Percentiles rank a stretch among this genome's conserved stretches.
Conservation (phyloP, 2,329 filamentous ascomycete genomes). For the Colletotrichum sp. region DNA sequence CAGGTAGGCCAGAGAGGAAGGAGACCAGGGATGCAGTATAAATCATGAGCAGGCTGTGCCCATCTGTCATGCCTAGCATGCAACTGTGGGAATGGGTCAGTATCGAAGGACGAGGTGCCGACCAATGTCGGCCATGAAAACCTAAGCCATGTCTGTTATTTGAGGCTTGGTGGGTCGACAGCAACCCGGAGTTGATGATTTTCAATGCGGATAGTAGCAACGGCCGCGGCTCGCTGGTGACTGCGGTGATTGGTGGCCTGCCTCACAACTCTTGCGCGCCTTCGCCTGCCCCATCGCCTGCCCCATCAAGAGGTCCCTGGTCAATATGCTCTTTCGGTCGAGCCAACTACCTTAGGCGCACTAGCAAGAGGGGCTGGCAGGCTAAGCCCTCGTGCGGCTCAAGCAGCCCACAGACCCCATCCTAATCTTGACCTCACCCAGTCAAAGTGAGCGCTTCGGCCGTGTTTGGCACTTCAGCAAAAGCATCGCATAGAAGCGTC, state of each 20-base stretch:
- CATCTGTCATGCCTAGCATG: background rate
- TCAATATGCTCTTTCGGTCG: background rate
- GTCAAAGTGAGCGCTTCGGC: background rate
- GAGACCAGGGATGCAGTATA: background rate
- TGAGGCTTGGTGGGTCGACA: background rate
- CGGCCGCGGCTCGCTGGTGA: background rate
- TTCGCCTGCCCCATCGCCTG: background rate
- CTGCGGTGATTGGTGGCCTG: background rate
- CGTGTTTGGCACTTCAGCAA: background rate
- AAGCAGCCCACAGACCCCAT: background rate
- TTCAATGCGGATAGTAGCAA: background rate
- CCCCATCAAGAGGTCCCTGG: background rate
- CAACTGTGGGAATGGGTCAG: background rate
- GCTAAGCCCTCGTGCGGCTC: background rate
- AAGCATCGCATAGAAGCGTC: fast-evolving
- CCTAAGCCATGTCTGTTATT: background rate
- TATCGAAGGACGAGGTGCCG: background rate
- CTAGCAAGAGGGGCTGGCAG: background rate
- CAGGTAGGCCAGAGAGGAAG: background rate
- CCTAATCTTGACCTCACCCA: background rate
- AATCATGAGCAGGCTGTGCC: background rate
- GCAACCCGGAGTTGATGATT: background rate
- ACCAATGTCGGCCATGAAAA: background rate
- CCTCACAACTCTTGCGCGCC: background rate
- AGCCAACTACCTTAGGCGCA: background rate